Conservation (phyloP, 225 moss, liverwort and hornwort genomes). For the Ulota crispa region DNA sequence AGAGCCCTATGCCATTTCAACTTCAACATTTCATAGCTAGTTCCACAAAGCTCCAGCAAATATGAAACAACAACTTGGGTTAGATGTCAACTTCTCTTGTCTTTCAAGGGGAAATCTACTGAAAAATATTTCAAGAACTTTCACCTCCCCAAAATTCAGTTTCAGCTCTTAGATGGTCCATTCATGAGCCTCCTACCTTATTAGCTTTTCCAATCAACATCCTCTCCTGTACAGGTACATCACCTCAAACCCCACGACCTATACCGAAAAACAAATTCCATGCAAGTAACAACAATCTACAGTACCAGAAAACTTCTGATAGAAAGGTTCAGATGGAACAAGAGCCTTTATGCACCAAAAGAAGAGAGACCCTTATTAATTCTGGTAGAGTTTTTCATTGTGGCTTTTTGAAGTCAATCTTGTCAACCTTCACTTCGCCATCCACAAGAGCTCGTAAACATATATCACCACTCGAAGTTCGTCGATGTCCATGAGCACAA, state of each 20-base stretch:
- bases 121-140: too few species aligned
- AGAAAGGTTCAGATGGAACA: constrained; percentile 16
- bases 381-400: constrained; percentile 30
- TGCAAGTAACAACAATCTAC: neutral
- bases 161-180: too few species aligned
- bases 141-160: too few species aligned
- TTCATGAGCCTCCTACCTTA: neutral
- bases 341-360: constrained; percentile 19
- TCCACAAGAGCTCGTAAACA: constrained; percentile 90
- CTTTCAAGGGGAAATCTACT: too few species aligned
- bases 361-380: too few species aligned
- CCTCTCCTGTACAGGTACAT: constrained; percentile 20
- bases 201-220: neutral
- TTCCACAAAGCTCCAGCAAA: too few species aligned
- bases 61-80: too few species aligned
- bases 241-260: neutral
- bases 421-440: constrained; percentile 94
- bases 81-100: too few species aligned
- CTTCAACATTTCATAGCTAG: too few species aligned
- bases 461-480: constrained; percentile 87
- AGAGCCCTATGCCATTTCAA: too few species aligned
- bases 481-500: constrained; percentile 91
- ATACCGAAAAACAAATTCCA: constrained; percentile 4
- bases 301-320: constrained; percentile 21
- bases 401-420: constrained; percentile 94